These are phyloP conservation scores for Pythium grandisporangium DNA, from an alignment of 352 stramenopile species.

Conservation along the genomic window DNA sequence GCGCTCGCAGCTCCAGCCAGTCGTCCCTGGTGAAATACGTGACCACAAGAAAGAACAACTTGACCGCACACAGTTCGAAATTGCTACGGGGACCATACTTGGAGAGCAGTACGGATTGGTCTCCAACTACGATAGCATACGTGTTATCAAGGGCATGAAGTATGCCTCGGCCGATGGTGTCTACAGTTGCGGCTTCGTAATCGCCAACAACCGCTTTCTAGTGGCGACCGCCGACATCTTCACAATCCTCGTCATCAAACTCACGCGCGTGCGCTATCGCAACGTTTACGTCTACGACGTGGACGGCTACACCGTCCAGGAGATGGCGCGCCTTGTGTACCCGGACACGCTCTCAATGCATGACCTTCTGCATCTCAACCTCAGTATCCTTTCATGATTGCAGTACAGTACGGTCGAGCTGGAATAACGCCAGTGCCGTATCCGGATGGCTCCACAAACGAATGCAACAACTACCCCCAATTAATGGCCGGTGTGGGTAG, in stretches of 20 bases:
- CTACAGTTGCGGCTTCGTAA: slow-evolving; percentile 24
- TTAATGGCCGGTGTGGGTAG: too few relatives aligned
- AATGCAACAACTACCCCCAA: too few relatives aligned
- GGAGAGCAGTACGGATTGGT: slow-evolving; percentile 5
- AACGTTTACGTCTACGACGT: slow-evolving; percentile 22
- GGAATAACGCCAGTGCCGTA: too few relatives aligned
- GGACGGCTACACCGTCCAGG: slow-evolving; percentile 12
- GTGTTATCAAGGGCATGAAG: slow-evolving; percentile 20
- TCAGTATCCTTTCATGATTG: slow-evolving; percentile 17
- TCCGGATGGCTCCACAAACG: too few relatives aligned
- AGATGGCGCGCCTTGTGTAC: slow-evolving; percentile 17
- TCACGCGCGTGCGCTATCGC: slow-evolving; percentile 6
- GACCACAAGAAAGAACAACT: not conserved
- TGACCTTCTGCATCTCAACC: slow-evolving; percentile 13
- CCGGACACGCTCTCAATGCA: slow-evolving; percentile 13
- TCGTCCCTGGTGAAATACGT: not conserved
- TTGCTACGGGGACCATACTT: slow-evolving; percentile 13
- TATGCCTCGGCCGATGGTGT: slow-evolving; percentile 23
- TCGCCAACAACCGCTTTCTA: slow-evolving; percentile 22
- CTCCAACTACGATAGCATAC: slow-evolving; percentile 5
- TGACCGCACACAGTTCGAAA: slow-evolving; percentile 15
- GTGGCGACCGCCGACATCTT: slow-evolving; percentile 14
- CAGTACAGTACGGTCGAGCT: not conserved
- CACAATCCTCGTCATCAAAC: slow-evolving; percentile 18
- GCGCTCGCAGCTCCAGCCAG: not conserved